Conservation (phyloP, 2,329 filamentous ascomycete species). For the Colletotrichum melonis region DNA sequence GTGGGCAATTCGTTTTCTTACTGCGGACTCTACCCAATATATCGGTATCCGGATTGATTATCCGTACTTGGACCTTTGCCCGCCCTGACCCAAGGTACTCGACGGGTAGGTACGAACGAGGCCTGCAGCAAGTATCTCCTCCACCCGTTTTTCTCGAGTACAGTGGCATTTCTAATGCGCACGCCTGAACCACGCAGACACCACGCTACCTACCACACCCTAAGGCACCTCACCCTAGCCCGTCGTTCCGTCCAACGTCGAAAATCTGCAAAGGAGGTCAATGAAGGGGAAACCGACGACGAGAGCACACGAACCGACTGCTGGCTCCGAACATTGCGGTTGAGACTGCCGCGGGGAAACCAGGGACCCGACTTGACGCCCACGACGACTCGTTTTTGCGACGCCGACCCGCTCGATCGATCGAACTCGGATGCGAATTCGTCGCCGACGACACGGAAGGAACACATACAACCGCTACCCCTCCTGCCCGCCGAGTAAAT, state of each 20-base stretch:
- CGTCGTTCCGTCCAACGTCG: slow-evolving; percentile 11
- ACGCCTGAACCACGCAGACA: slow-evolving; percentile 27
- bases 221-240: slow-evolving; percentile 15
- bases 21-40: not conserved
- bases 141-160: slow-evolving; percentile 35
- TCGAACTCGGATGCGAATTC: slow-evolving; percentile 35
- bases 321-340: not conserved
- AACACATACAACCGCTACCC: not conserved
- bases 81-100: slow-evolving; percentile 1
- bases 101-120: slow-evolving; percentile 24
- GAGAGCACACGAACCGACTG: slow-evolving; percentile 7
- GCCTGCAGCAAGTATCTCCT: slow-evolving; percentile 31
- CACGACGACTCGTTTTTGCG: slow-evolving; percentile 26
- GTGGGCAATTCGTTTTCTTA: not conserved
- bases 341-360: slow-evolving; percentile 1
- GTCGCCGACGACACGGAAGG: slow-evolving; percentile 24
- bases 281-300: slow-evolving; percentile 16
- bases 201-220: not conserved
- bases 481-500: slow-evolving; percentile 41
- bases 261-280: slow-evolving; percentile 27
- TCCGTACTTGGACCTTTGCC: not conserved
- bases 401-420: slow-evolving; percentile 28
- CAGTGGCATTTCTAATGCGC: slow-evolving; percentile 38
- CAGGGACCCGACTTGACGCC: not conserved
- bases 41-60: slow-evolving; percentile 12